These are phyloP conservation scores for Chalciporus piperatus DNA, from an alignment of 768 basidiomycete species.

Conservation along the genomic window DNA sequence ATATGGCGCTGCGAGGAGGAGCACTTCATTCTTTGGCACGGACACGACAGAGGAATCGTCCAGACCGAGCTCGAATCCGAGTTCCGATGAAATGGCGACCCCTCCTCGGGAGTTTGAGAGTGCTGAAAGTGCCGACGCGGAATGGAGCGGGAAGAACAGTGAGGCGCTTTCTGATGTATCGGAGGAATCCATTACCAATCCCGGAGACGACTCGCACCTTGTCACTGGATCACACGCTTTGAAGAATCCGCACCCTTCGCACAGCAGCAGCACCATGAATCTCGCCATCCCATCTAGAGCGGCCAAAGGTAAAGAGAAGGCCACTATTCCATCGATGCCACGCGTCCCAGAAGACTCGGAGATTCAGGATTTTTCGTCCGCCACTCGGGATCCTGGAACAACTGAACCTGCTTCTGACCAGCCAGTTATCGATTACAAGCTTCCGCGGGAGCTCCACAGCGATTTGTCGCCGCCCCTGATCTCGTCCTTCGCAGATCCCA, in stretches of 20 bases:
- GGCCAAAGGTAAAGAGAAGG: too few relatives aligned
- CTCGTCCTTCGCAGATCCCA: slow-evolving; percentile 69
- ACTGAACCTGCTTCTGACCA: slow-evolving; percentile 8
- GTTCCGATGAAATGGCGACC: slow-evolving; percentile 15
- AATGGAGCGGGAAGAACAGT: slow-evolving; percentile 9
- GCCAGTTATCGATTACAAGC: slow-evolving; percentile 50
- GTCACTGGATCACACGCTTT: slow-evolving; percentile 1
- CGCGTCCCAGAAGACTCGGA: not conserved
- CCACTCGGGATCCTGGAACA: not conserved
- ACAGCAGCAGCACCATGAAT: not conserved
- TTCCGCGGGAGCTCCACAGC: slow-evolving; percentile 58
- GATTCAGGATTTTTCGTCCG: not conserved
- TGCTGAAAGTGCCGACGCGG: slow-evolving; percentile 10
- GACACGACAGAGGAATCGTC: slow-evolving; percentile 9
- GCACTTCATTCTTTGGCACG: not conserved
- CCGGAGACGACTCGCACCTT: not conserved
- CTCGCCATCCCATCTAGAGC: too few relatives aligned
- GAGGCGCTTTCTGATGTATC: slow-evolving; percentile 5
- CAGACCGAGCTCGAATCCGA: slow-evolving; percentile 9
- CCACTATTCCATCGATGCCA: not conserved
- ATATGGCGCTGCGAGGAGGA: not conserved
- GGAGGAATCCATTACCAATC: not conserved
- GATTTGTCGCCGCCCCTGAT: slow-evolving; percentile 55
- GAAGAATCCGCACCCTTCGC: not conserved
- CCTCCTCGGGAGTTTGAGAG: slow-evolving; percentile 15